phyloP scores from a whole-genome alignment of 2,329 filamentous ascomycete genomes.

The Canariomyces notabilis region DNA sequence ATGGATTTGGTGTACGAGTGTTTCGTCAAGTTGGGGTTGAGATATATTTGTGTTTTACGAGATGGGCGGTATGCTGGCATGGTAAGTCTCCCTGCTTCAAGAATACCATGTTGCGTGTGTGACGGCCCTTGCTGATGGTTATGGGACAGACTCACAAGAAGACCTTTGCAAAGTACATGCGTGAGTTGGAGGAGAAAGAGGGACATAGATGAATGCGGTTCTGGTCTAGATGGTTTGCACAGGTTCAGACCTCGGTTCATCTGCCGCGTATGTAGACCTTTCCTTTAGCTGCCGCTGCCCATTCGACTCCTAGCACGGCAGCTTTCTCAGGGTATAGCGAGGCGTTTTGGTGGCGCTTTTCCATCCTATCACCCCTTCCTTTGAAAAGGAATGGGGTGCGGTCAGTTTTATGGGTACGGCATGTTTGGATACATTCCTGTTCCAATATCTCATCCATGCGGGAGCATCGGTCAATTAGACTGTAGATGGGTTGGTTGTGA shows the following conservation, averaged over 20 bases:
- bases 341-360: not conserved
- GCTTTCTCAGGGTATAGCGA: not conserved
- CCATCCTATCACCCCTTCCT: no score
- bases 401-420: no score
- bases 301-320: not conserved
- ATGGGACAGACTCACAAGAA: conserved; percentile 76
- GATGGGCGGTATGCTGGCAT: conserved; percentile 85
- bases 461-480: no score
- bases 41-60: conserved; percentile 84
- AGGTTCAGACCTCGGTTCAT: not conserved
- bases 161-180: conserved; percentile 89
- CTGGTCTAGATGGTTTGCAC: not conserved
- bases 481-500: no score
- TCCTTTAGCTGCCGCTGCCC: not conserved
- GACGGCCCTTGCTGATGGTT: conserved; percentile 13
- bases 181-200: conserved; percentile 63
- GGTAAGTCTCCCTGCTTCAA: conserved; percentile 46
- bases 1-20: conserved; percentile 96
- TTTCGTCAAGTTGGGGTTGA: conserved; percentile 86
- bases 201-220: conserved; percentile 12
- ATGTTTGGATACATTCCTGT: no score
- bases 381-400: no score
- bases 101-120: not conserved
- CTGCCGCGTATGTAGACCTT: not conserved
- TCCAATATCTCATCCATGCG: no score